Evolutionary conservation across 345 rosid genomes (phyloP).

Genomic region (Gynandropsis gynandra): DNA sequence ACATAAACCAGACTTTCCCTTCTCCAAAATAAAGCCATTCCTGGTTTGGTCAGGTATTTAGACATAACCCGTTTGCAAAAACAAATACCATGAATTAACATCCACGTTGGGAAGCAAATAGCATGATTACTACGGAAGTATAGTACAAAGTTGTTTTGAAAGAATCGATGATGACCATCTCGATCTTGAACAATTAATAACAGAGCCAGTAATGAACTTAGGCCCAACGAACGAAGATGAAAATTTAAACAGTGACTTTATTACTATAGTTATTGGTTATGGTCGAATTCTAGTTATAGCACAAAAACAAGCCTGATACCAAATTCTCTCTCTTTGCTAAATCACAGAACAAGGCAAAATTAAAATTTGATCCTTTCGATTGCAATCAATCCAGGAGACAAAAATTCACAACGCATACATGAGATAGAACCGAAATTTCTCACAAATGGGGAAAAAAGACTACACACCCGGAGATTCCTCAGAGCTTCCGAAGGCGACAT

Average conservation of each 20-base stretch:
- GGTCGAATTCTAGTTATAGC: too few species aligned
- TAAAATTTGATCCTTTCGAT: background rate
- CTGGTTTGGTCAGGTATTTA: background rate
- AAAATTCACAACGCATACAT: constrained; percentile 34
- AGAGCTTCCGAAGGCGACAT: constrained; percentile 63
- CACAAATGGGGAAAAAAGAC: background rate
- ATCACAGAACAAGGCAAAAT: constrained; percentile 6
- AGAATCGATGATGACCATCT: too few species aligned
- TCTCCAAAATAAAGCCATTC: background rate
- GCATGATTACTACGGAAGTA: constrained; percentile 4
- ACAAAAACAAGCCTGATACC: constrained; percentile 8
- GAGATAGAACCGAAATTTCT: constrained; percentile 7
- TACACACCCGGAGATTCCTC: constrained; percentile 87
- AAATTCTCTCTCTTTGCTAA: constrained; percentile 12
- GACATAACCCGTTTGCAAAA: background rate
- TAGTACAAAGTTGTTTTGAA: too few species aligned
- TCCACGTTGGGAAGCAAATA: constrained; percentile 3
- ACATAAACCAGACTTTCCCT: constrained; percentile 2
- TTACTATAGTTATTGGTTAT: too few species aligned
- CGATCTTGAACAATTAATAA: too few species aligned
- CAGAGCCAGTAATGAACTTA: too few species aligned
- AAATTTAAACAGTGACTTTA: too few species aligned
- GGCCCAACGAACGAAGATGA: too few species aligned
- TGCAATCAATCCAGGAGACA: background rate
- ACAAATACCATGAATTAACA: background rate